These are phyloP conservation scores for Lepidium didymum DNA, from an alignment of 345 rosid species.

Conservation along the genomic window DNA sequence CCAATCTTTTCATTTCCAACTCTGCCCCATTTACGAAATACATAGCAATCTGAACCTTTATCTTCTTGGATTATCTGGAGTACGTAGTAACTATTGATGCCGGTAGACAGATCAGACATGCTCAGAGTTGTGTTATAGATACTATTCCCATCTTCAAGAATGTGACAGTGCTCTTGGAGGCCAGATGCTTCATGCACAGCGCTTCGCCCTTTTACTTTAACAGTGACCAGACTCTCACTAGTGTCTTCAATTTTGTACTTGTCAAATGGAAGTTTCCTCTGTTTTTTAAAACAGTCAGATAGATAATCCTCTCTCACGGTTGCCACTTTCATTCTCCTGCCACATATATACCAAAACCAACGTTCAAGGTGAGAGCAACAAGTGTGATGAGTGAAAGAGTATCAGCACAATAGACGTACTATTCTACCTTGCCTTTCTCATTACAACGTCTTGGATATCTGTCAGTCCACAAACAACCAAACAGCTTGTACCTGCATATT, in stretches of 20 bases:
- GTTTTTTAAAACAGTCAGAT: slow-evolving; percentile 64
- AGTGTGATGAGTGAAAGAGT: slow-evolving; percentile 9
- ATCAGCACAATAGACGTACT: slow-evolving; percentile 4
- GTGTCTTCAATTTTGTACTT: slow-evolving; percentile 63
- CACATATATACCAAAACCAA: slow-evolving; percentile 14
- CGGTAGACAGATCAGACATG: slow-evolving; percentile 92
- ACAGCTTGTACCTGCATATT: slow-evolving; percentile 72
- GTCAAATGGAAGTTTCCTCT: slow-evolving; percentile 76
- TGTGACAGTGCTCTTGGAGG: slow-evolving; percentile 85
- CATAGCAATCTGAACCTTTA: slow-evolving; percentile 63
- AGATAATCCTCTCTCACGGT: slow-evolving; percentile 80
- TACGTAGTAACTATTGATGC: slow-evolving; percentile 85
- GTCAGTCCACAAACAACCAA: slow-evolving; percentile 58
- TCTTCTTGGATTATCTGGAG: slow-evolving; percentile 94
- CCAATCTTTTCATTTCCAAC: slow-evolving; percentile 90
- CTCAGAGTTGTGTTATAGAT: slow-evolving; percentile 89
- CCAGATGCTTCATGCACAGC: slow-evolving; percentile 96
- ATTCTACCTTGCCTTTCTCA: slow-evolving; percentile 79
- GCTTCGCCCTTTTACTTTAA: slow-evolving; percentile 91
- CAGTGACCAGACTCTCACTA: slow-evolving; percentile 69
- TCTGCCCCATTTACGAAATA: slow-evolving; percentile 96
- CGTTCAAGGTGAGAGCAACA: neutral
- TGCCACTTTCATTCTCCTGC: slow-evolving; percentile 87
- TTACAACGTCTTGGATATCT: slow-evolving; percentile 51
- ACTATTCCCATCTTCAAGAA: slow-evolving; percentile 82